Conservation (phyloP, 257 asterid species). For the Nicotiana attenuata region DNA sequence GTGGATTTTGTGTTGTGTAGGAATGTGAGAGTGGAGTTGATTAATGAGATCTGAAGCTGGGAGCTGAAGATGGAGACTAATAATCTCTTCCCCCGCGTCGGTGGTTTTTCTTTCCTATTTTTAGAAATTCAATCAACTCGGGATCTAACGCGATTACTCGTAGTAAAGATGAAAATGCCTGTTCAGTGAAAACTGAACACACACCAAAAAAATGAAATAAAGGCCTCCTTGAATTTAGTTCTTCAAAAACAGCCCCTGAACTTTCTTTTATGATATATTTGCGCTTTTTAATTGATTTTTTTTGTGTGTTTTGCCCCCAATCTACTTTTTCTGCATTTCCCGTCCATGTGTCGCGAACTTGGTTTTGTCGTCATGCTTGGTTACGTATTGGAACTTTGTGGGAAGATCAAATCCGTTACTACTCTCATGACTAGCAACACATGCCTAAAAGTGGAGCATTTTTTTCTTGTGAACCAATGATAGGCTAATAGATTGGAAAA, state of each 20-base stretch:
- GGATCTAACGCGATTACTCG: neutral
- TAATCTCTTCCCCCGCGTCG: conserved; percentile 10
- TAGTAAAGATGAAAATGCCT: neutral
- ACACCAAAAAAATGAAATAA: neutral
- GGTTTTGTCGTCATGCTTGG: too few species aligned
- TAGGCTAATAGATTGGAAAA: too few species aligned
- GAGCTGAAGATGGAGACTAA: conserved; percentile 8
- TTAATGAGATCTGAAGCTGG: conserved; percentile 4
- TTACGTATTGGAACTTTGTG: too few species aligned
- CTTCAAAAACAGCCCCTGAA: neutral
- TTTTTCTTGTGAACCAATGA: too few species aligned
- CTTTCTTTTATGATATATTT: neutral
- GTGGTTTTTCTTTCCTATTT: neutral
- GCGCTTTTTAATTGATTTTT: neutral
- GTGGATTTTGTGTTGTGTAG: neutral
- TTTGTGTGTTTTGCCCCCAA: neutral
- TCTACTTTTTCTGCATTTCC: neutral
- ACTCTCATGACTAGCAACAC: too few species aligned
- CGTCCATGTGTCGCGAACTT: too few species aligned
- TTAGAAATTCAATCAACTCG: conserved; percentile 1
- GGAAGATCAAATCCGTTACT: too few species aligned
- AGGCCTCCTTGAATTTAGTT: neutral
- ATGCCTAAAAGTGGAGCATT: too few species aligned
- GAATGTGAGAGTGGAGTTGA: neutral
- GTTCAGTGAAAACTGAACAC: neutral